Base-by-base conservation (phyloP, 805 yeast genomes). In the Cyberlindnera sargentensis region DNA sequence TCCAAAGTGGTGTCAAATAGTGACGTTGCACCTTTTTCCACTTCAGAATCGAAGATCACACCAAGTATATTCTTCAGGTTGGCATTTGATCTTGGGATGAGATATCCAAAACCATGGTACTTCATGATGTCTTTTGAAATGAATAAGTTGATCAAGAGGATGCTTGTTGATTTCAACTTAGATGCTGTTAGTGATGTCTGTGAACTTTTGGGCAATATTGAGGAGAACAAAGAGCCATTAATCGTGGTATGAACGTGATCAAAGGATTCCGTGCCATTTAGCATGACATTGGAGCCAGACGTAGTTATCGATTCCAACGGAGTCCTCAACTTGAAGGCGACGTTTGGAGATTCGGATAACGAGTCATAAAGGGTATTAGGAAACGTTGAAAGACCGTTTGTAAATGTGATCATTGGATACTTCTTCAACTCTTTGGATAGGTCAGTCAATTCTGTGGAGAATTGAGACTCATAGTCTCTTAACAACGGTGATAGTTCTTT, bases 11-110 rank as follows among this genome's bases (percentile, higher is more conserved):
- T 20, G 8, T 24, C 40, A 36, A 60, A 47, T 5, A 71, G 47
- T 1, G 65, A 64, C 20, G 55, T 52, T 34, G 75, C 63, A 40
- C 78, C 74, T 50, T 75, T 73, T 55, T 85, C 93, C 24, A 87
- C 76, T 43, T 87, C 88, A 2, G 96, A 86, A 61, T 91, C 98
- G 64, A 83, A 91, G 20, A 93, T 88, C 5, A 88, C 87, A 3
- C 99, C 99, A 29, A 91, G 67, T 11, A 89, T 64, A 20, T 75
- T 68, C 39, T 78, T 79, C 4, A 73, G 69, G 49, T 81, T 80
- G 5, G 51, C 39, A 35, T 60, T 56, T 3, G 64, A 52, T 42
- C 60, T 53, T 6, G 99, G 99, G 8, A 90, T 84, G 38, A 91
- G 71, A 53, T 84, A 87, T 2, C 99, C 99, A 70, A 91, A 91